Conservation (phyloP, 768 basidiomycete genomes). For the Boletellus ananiceps region DNA sequence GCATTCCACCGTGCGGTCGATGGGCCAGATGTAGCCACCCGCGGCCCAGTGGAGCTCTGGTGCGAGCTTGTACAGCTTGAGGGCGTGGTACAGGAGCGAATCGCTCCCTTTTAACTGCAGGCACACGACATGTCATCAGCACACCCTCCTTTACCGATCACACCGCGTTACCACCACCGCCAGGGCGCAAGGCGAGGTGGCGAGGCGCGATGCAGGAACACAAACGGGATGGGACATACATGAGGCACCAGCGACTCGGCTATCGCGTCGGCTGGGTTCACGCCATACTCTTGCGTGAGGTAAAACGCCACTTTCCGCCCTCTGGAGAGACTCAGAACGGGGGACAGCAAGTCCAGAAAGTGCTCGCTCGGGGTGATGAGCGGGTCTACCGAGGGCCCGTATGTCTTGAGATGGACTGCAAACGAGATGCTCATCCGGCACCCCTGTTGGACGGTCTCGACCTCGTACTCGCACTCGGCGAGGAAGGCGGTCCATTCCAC, state of each 20-base stretch:
- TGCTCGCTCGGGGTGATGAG: conserved; percentile 69
- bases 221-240: conserved; percentile 40
- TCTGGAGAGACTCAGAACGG: conserved; percentile 66
- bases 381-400: conserved; percentile 59
- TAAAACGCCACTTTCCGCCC: conserved; percentile 73
- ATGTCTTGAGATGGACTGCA: conserved; percentile 63
- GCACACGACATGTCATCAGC: conserved; percentile 10
- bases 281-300: conserved; percentile 61
- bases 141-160: conserved; percentile 6
- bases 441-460: conserved; percentile 67
- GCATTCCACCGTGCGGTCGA: conserved; percentile 64
- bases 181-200: background rate
- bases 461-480: conserved; percentile 69
- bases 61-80: conserved; percentile 69
- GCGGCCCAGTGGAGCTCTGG: conserved; percentile 80
- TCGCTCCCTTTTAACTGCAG: conserved; percentile 75
- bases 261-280: conserved; percentile 63
- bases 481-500: conserved; percentile 79
- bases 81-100: conserved; percentile 66
- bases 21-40: conserved; percentile 78
- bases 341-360: conserved; percentile 67
- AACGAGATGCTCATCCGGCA: conserved; percentile 68
- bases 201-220: conserved; percentile 9
- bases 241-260: conserved; percentile 68
- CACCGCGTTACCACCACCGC: conserved; percentile 3